phyloP scores from a whole-genome alignment of 1,284 basidiomycete genomes.

The Ganoderma leucocontextum region DNA sequence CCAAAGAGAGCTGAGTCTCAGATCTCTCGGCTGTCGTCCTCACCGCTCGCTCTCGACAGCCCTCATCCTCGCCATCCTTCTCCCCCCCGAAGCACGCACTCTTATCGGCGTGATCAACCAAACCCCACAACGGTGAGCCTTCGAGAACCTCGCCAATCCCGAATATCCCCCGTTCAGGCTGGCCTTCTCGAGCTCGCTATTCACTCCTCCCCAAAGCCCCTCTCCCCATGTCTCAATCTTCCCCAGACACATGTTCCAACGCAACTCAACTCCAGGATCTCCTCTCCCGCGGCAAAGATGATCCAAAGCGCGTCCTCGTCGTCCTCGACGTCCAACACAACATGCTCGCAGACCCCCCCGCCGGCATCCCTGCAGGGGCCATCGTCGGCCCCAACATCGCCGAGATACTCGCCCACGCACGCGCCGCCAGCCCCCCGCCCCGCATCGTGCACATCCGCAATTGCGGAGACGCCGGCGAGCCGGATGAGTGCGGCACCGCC shows the following conservation, averaged over 20 bases:
- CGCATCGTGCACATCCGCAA: constrained; percentile 74
- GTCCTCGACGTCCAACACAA: constrained; percentile 65
- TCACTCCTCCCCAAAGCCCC: not conserved
- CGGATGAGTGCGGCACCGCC: constrained; percentile 58
- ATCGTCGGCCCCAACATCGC: constrained; percentile 57
- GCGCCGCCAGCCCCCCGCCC: constrained; percentile 55
- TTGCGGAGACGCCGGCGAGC: constrained; percentile 63
- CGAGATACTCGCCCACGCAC: constrained; percentile 58
- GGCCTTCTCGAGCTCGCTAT: not conserved
- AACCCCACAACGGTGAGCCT: not conserved
- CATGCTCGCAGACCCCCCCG: constrained; percentile 55
- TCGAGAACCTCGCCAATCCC: constrained; percentile 3
- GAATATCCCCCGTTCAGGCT: not conserved
- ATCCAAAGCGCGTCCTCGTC: constrained; percentile 57
- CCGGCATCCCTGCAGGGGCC: constrained; percentile 58
- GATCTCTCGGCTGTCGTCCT: not conserved
- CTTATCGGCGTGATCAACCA: not conserved
- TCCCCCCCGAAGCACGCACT: not conserved
- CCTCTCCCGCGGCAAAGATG: constrained; percentile 6
- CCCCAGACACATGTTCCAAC: not conserved
- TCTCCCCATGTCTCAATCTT: not conserved
- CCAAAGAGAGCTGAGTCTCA: not conserved
- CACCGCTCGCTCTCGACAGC: not conserved
- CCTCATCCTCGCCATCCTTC: not conserved
- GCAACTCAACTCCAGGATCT: not conserved